Percentiles rank a stretch among this genome's conserved stretches.
Conservation (phyloP, 1,139 yeast species). For the Taphrina sp. region DNA sequence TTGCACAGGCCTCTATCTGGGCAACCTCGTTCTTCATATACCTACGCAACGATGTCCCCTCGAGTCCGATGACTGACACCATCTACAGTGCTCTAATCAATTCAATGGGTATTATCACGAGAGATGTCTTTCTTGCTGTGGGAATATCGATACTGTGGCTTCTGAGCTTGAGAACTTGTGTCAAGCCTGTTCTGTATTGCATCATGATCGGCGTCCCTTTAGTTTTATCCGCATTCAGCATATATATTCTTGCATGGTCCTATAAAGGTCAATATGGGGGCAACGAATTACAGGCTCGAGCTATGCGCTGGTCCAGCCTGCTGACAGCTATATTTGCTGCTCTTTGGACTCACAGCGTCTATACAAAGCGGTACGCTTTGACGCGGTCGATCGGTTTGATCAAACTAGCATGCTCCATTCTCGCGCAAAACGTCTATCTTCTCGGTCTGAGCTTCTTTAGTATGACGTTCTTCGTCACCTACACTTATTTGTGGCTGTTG, state of each 20-base stretch:
- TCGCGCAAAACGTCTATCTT: slow-evolving; percentile 43
- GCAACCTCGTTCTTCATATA: slow-evolving; percentile 46
- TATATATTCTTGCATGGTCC: slow-evolving; percentile 45
- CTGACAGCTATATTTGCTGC: slow-evolving; percentile 43
- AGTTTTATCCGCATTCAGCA: slow-evolving; percentile 40
- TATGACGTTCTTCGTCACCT: slow-evolving; percentile 41
- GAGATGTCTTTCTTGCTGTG: slow-evolving; percentile 42
- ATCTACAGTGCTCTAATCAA: slow-evolving; percentile 43
- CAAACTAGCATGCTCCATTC: slow-evolving; percentile 45
- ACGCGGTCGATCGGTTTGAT: slow-evolving; percentile 47
- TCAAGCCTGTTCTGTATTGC: slow-evolving; percentile 44
- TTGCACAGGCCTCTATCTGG: slow-evolving; percentile 42
- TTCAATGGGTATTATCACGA: slow-evolving; percentile 42
- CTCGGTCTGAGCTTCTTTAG: slow-evolving; percentile 42
- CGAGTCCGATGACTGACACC: slow-evolving; percentile 44
- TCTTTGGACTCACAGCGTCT: slow-evolving; percentile 44
- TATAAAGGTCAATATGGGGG: slow-evolving; percentile 45
- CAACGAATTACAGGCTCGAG: slow-evolving; percentile 45
- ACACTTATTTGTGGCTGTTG: slow-evolving; percentile 46
- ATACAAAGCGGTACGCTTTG: slow-evolving; percentile 43
- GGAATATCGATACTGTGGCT: slow-evolving; percentile 45
- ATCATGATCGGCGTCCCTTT: slow-evolving; percentile 46
- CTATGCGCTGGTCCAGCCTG: slow-evolving; percentile 46
- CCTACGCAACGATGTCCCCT: slow-evolving; percentile 41
- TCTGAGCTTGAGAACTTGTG: slow-evolving; percentile 41